phyloP scores from a whole-genome alignment of 2,329 filamentous ascomycete species.

The Clonostachys byssicola region DNA sequence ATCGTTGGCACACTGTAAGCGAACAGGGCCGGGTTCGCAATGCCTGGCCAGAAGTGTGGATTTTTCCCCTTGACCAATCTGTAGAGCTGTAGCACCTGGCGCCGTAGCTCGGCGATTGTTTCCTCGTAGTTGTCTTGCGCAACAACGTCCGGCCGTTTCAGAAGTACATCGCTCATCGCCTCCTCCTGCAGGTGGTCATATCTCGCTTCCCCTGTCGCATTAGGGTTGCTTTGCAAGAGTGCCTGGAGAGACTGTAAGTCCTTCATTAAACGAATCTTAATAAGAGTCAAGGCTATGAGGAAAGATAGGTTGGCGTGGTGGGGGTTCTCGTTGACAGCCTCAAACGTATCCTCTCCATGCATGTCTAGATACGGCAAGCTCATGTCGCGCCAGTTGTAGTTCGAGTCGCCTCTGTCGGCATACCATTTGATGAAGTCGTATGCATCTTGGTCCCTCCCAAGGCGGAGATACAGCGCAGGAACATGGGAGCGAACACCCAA shows the following conservation, averaged over 20 bases:
- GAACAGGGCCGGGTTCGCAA: neutral
- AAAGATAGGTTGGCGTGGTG: slow-evolving; percentile 9
- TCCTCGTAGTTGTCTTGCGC: neutral
- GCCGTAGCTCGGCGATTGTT: too few relatives aligned
- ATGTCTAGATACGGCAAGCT: slow-evolving; percentile 20
- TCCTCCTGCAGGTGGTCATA: slow-evolving; percentile 9
- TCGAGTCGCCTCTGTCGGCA: slow-evolving; percentile 3
- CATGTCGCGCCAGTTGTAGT: slow-evolving; percentile 13
- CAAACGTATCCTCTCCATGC: slow-evolving; percentile 32
- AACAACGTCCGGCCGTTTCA: neutral
- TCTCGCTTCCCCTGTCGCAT: slow-evolving; percentile 10
- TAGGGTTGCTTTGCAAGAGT: slow-evolving; percentile 1
- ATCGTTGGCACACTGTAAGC: neutral
- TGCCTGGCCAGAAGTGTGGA: neutral
- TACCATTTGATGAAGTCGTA: slow-evolving; percentile 37
- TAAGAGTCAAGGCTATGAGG: slow-evolving; percentile 5
- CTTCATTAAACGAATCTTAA: slow-evolving; percentile 16
- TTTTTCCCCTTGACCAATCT: neutral
- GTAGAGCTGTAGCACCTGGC: neutral
- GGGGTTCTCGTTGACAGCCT: slow-evolving; percentile 9
- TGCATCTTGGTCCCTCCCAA: slow-evolving; percentile 44
- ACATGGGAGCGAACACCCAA: slow-evolving; percentile 33
- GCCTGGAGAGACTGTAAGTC: slow-evolving; percentile 10
- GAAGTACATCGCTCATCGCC: slow-evolving; percentile 5
- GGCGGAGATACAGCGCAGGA: slow-evolving; percentile 35